These are phyloP conservation scores for Hyphodiscus sp. DNA, from an alignment of 2,329 filamentous ascomycete species.

Conservation along the genomic window DNA sequence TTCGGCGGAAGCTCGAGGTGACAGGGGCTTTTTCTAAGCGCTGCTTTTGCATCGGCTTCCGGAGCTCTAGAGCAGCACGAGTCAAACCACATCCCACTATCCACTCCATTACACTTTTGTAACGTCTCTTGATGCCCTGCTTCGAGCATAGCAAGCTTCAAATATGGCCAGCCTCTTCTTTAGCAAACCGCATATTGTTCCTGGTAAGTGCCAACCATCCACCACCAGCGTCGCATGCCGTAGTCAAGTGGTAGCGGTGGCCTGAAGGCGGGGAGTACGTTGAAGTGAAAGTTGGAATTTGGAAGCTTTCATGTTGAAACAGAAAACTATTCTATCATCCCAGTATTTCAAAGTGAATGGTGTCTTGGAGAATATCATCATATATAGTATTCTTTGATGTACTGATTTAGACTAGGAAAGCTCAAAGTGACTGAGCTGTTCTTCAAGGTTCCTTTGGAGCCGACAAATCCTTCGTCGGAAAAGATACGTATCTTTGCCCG, in stretches of 20 bases:
- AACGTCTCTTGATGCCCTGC: not conserved
- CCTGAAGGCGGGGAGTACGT: not conserved
- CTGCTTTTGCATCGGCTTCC: not conserved
- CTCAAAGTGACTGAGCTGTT: not conserved
- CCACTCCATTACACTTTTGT: not conserved
- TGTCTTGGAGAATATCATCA: not conserved
- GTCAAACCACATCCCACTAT: not conserved
- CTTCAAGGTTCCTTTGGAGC: not conserved
- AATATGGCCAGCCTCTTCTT: not conserved
- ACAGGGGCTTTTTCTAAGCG: too few species aligned
- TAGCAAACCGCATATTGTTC: not conserved
- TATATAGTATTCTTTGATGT: not conserved
- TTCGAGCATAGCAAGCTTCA: not conserved
- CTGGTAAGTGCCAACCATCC: not conserved
- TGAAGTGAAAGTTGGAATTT: not conserved
- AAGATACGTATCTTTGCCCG: not conserved
- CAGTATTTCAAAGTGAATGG: not conserved
- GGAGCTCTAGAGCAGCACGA: not conserved
- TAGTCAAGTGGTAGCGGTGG: not conserved
- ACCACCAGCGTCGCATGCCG: not conserved
- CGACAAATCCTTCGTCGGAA: not conserved
- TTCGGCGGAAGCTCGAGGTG: not conserved
- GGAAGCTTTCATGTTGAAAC: not conserved
- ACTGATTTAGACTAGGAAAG: not conserved
- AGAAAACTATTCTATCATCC: not conserved